Conservation (phyloP, 306 rosid genomes). For the Ormosia semicastrata region DNA sequence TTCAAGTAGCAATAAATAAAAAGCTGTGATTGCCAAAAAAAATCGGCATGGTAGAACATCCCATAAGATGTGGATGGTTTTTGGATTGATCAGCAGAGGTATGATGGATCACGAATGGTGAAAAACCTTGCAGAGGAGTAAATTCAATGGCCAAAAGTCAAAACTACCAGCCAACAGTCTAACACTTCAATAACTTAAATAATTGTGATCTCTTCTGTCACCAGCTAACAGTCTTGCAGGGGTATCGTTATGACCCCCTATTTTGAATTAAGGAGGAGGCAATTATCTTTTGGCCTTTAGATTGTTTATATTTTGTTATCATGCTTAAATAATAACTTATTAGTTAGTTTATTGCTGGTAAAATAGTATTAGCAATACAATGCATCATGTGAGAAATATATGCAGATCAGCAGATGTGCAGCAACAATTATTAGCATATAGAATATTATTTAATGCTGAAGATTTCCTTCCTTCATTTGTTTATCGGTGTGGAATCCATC, state of each 20-base stretch:
- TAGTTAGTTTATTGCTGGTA: background rate
- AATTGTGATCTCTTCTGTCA: constrained; percentile 15
- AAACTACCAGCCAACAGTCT: background rate
- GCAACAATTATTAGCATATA: background rate
- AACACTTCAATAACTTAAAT: constrained; percentile 21
- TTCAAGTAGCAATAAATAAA: background rate
- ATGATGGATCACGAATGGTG: constrained; percentile 23
- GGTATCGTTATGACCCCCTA: background rate
- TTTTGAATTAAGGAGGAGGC: background rate
- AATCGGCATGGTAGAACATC: background rate
- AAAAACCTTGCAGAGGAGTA: constrained; percentile 22
- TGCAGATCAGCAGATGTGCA: background rate
- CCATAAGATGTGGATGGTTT: constrained; percentile 12
- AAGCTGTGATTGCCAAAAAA: constrained; percentile 10
- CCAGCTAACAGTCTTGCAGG: constrained; percentile 12
- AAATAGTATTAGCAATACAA: background rate
- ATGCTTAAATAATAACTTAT: background rate
- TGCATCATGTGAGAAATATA: background rate
- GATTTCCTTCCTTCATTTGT: background rate
- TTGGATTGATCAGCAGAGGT: constrained; percentile 18
- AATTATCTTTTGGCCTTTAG: background rate
- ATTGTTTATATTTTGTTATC: background rate
- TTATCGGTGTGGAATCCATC: background rate
- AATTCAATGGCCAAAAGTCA: constrained; percentile 54
- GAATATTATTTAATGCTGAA: background rate